phyloP scores from a whole-genome alignment of 257 asterid genomes.

The Anisodus tanguticus region DNA sequence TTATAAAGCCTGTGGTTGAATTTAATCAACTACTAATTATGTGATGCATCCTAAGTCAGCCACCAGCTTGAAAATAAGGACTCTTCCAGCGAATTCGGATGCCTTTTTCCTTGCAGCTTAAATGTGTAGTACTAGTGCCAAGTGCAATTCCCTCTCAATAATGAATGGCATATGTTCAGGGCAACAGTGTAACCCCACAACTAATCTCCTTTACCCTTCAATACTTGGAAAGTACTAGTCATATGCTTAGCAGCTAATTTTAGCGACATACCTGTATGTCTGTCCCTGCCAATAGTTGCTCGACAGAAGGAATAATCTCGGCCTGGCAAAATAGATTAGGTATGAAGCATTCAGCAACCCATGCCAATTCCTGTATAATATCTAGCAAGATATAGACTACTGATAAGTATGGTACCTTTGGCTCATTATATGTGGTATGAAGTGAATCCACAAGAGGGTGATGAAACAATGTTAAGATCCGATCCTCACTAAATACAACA shows the following conservation, averaged over 20 bases:
- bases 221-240: slow-evolving; percentile 17
- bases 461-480: slow-evolving; percentile 83
- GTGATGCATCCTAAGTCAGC: not conserved
- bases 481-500: slow-evolving; percentile 80
- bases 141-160: not conserved
- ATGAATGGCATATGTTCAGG: slow-evolving; percentile 20
- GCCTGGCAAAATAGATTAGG: slow-evolving; percentile 62
- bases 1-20: not conserved
- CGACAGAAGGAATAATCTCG: slow-evolving; percentile 85
- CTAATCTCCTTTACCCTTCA: not conserved
- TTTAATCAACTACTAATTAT: not conserved
- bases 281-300: slow-evolving; percentile 64
- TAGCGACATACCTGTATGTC: slow-evolving; percentile 76
- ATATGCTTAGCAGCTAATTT: slow-evolving; percentile 22
- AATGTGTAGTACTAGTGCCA: not conserved
- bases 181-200: not conserved
- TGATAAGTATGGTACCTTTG: slow-evolving; percentile 63
- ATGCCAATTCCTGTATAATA: not conserved
- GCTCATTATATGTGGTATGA: slow-evolving; percentile 90
- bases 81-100: not conserved
- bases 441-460: slow-evolving; percentile 89
- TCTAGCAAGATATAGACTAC: slow-evolving; percentile 22
- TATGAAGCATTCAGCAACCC: slow-evolving; percentile 25
- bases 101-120: slow-evolving; percentile 13
- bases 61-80: slow-evolving; percentile 13